Base-by-base conservation (phyloP, 495 filamentous ascomycete species). In the Lepidopterella palustris region DNA sequence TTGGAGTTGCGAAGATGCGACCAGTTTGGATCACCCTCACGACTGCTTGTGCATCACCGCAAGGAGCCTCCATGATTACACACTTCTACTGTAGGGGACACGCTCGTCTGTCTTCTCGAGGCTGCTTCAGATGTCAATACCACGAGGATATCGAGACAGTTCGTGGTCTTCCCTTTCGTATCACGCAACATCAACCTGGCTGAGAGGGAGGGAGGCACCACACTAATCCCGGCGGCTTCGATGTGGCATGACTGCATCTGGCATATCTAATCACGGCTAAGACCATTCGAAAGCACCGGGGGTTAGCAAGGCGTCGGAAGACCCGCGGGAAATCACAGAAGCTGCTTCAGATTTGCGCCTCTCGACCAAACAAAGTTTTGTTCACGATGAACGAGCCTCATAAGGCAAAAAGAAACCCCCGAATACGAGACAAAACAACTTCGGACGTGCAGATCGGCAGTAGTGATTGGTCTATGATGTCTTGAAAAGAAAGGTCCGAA, bases 331-430 rank as follows among this genome's bases (percentile, higher is more conserved):
- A 13, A 50, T 50, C 18, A 24, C 23, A 50, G 47, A 24, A 8
- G 47, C 47, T 50, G 47, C 47, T 50, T 27, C 47, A 50, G 47
- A 50, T 25, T 5, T 50, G 24, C 47, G 47, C 20, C 47, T 27
- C 47, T 27, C 47, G 26, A 15, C 47, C 47, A 50, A 50, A 50
- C 47, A 25, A 50, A 50, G 21, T 1, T 50, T 42, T 13, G 3
- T 18, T 42, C 18, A 15, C 2, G 35, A 42, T 18, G 35, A 42
- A 42, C 18, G 35, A 42, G 13, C n/a, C n/a, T n/a, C n/a, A n/a
- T n/a, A n/a, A n/a, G n/a, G n/a, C 35, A 42, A 42, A 42, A 42
- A 42, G 35, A 42, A 42, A 42, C 3, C 35, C 18, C 13, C 9
- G 10, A 10, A 13, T 18, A 42, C 18, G 18, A 42, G 18, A 42